phyloP scores from a whole-genome alignment of 2,329 filamentous ascomycete species.

The Epichloe coenophiala region DNA sequence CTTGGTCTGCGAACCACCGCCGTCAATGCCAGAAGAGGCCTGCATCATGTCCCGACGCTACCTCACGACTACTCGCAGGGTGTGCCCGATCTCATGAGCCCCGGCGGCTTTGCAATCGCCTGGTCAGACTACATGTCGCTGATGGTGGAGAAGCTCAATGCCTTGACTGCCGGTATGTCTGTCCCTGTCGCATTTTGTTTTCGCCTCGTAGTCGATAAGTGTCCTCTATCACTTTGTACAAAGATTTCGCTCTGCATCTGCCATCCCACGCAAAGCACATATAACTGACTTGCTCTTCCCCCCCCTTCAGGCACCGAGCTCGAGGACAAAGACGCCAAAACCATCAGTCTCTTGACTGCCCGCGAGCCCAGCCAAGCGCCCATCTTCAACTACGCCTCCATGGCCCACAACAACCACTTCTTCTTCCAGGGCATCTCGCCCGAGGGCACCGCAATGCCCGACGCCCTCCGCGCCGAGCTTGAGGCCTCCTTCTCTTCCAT shows the following conservation, averaged over 20 bases:
- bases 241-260: too few species aligned
- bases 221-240: too few species aligned
- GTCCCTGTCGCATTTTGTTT: neutral
- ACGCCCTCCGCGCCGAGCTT: constrained; percentile 44
- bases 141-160: constrained; percentile 64
- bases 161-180: constrained; percentile 54
- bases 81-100: constrained; percentile 58
- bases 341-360: constrained; percentile 61
- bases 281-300: too few species aligned
- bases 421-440: constrained; percentile 52
- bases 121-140: constrained; percentile 73
- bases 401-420: constrained; percentile 84
- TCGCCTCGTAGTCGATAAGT: too few species aligned
- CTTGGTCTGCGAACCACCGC: constrained; percentile 21
- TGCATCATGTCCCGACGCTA: constrained; percentile 34
- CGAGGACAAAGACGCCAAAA: constrained; percentile 47
- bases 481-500: constrained; percentile 64
- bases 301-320: constrained; percentile 43
- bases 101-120: constrained; percentile 56
- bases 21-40: constrained; percentile 23
- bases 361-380: constrained; percentile 65
- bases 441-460: constrained; percentile 37
- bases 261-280: too few species aligned
- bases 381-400: constrained; percentile 91
- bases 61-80: constrained; percentile 33